Base-by-base conservation (phyloP, 1,284 basidiomycete species). In the Entoloma clypeatum region DNA sequence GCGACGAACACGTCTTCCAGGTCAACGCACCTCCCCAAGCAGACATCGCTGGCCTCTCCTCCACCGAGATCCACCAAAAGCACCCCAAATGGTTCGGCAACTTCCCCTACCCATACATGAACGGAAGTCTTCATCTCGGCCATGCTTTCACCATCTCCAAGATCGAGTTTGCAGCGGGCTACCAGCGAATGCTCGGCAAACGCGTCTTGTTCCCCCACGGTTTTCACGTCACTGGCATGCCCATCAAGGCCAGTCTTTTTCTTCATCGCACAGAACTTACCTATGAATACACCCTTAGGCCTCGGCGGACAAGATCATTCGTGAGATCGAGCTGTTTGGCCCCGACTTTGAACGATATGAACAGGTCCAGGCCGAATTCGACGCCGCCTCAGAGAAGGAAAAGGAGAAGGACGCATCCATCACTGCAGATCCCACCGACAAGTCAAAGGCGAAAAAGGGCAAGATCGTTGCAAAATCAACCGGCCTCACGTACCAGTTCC, bases 121-220 rank as follows among this genome's bases (percentile, higher is more conserved):
- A 99, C 63, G 96, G 96, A 36, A 89, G 87, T 50, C 76, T 99
- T 53, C 96, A 99, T 65, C 75, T 99, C 24, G 96, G 96, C 29
- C 96, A 99, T 68, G 95, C 90, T 0, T 99, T 99, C 68, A 95
- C 94, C 29, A 91, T 99, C 64, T 94, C 92, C 48, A 99, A 99
- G 72, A 87, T 98, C 62, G 96, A 99, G 65, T 99, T 99, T 57
- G 84, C 86, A 2, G 86, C 94, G 28, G 96, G 96, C 16, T 99
- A 90, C 64, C 86, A 99, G 68, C 76, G 95, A 39, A 88, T 99
- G 89, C 65, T 92, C 52, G 96, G 96, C 41, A 96, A 96, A 71
- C 79, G 90, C 25, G 92, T 90, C 23, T 69, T 99, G 52, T 99
- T 98, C 69, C 96, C 93, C 36, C 82, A 97, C 60, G 95, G 91